phyloP scores from a whole-genome alignment of 768 basidiomycete species.

The Galerina sulciceps region DNA sequence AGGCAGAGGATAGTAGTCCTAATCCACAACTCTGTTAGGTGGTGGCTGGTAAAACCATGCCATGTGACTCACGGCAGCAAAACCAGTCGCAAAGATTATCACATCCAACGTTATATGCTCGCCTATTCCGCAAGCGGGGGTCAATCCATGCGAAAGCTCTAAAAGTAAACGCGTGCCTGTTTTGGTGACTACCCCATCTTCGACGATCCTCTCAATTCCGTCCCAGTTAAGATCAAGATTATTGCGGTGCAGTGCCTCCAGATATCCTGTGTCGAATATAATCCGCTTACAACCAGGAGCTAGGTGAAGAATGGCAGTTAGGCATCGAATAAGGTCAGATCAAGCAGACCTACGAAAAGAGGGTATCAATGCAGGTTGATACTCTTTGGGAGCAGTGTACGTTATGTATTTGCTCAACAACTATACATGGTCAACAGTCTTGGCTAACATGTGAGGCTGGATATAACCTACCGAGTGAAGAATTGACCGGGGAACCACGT shows the following conservation, averaged over 20 bases:
- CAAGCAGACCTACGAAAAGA: constrained; percentile 40
- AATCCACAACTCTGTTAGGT: not conserved
- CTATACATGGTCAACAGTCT: constrained; percentile 10
- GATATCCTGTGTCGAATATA: constrained; percentile 52
- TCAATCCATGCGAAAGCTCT: not conserved
- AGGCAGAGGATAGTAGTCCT: constrained; percentile 39
- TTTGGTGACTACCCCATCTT: constrained; percentile 46
- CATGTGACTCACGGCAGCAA: constrained; percentile 14
- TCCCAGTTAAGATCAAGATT: constrained; percentile 53
- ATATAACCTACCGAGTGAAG: constrained; percentile 1
- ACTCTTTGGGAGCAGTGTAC: constrained; percentile 43
- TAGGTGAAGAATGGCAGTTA: constrained; percentile 17
- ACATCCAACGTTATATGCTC: constrained; percentile 38
- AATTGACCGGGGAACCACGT: not conserved
- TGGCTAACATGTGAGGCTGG: no score
- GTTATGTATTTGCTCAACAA: constrained; percentile 36
- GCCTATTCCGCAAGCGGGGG: constrained; percentile 22
- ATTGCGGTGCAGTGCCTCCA: constrained; percentile 44
- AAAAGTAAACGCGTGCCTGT: constrained; percentile 28
- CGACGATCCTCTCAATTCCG: constrained; percentile 40
- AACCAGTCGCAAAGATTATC: constrained; percentile 45
- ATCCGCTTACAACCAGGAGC: constrained; percentile 59
- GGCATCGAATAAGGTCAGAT: not conserved
- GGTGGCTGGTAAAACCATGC: not conserved
- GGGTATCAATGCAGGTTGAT: constrained; percentile 50